Evolutionary conservation across 345 rosid species (phyloP).

Genomic region (Gossypium sturtianum): DNA sequence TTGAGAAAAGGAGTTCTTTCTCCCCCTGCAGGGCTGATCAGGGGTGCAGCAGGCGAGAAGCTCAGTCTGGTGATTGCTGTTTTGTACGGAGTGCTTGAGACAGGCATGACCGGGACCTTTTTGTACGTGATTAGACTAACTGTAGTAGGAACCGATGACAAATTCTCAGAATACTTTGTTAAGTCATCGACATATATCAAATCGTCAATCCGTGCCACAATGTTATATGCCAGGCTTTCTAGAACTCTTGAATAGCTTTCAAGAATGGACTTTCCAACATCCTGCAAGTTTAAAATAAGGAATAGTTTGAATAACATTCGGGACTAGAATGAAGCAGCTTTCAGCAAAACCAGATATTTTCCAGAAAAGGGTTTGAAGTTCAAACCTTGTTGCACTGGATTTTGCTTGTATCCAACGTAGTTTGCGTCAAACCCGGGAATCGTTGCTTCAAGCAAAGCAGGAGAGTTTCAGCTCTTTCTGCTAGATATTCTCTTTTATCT

Average conservation of each 20-base stretch:
- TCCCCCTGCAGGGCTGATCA: slow-evolving; percentile 55
- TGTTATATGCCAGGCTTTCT: slow-evolving; percentile 86
- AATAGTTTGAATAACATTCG: background rate
- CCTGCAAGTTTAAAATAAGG: slow-evolving; percentile 38
- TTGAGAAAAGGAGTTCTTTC: slow-evolving; percentile 62
- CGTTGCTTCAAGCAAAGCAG: slow-evolving; percentile 85
- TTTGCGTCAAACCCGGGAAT: slow-evolving; percentile 81
- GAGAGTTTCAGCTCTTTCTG: slow-evolving; percentile 83
- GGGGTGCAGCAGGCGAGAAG: slow-evolving; percentile 49
- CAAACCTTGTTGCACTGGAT: slow-evolving; percentile 88
- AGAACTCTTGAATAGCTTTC: slow-evolving; percentile 95
- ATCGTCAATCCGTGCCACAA: slow-evolving; percentile 82
- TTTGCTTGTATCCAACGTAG: slow-evolving; percentile 82
- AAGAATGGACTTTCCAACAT: slow-evolving; percentile 84
- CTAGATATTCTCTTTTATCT: slow-evolving; percentile 77
- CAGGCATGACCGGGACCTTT: slow-evolving; percentile 50
- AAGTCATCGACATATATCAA: slow-evolving; percentile 85
- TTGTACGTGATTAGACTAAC: slow-evolving; percentile 48
- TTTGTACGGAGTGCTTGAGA: slow-evolving; percentile 60
- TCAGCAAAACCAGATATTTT: background rate
- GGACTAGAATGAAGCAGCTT: background rate
- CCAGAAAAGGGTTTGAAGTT: background rate
- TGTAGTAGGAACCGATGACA: slow-evolving; percentile 42
- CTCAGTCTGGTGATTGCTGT: slow-evolving; percentile 31
- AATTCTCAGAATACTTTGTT: slow-evolving; percentile 63